phyloP scores from a whole-genome alignment of 305 asterid species.

The Fraxinus platypoda region DNA sequence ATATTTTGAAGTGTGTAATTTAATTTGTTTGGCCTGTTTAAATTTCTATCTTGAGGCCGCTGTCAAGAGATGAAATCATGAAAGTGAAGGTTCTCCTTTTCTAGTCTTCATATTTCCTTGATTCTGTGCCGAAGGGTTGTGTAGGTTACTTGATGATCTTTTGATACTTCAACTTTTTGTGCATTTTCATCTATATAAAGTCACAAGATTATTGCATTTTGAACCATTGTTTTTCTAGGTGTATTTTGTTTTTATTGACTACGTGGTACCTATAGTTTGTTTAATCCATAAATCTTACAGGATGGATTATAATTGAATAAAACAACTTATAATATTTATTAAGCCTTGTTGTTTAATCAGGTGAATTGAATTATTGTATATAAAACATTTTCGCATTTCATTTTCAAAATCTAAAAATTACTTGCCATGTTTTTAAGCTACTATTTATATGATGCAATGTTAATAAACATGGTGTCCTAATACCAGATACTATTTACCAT shows the following conservation, averaged over 20 bases:
- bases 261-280: neutral
- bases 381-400: neutral
- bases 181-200: neutral
- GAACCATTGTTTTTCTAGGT: neutral
- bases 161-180: neutral
- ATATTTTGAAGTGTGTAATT: neutral
- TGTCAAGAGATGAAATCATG: neutral
- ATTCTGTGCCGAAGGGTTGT: neutral
- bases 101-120: neutral
- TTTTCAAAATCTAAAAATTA: neutral
- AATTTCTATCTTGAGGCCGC: neutral
- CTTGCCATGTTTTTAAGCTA: neutral
- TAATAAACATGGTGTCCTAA: neutral
- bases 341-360: neutral
- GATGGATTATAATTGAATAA: neutral
- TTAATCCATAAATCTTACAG: neutral
- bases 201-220: neutral
- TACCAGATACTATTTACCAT: neutral
- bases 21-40: neutral
- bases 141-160: neutral
- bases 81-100: neutral
- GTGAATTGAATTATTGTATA: neutral
- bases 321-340: neutral
- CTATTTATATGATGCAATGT: neutral
- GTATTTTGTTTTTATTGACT: neutral